Percentiles rank a stretch among this genome's conserved stretches.
Conservation (phyloP, 176 grass and related monocot species). For the Cenchrus americanus region DNA sequence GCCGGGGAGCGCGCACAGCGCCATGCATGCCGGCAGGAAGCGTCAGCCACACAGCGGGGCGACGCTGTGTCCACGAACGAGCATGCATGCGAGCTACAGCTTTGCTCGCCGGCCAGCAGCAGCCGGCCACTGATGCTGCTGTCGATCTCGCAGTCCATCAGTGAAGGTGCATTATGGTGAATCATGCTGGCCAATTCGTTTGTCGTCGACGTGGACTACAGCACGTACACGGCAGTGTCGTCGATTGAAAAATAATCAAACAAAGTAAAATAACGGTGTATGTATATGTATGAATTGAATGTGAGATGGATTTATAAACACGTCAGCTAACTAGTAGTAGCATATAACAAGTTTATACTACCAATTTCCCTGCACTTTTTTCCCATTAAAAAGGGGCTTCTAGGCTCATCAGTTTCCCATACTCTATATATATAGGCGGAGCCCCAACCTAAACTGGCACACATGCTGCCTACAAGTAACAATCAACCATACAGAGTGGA, state of each 20-base stretch:
- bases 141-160: background rate
- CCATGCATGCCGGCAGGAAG: background rate
- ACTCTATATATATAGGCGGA: background rate
- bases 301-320: too few species aligned
- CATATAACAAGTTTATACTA: background rate
- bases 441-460: constrained; percentile 7
- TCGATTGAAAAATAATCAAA: too few species aligned
- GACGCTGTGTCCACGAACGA: background rate
- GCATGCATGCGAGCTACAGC: background rate
- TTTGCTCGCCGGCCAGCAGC: too few species aligned
- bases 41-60: background rate
- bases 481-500: background rate
- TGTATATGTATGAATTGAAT: too few species aligned
- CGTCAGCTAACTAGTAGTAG: too few species aligned
- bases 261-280: too few species aligned
- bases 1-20: background rate
- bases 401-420: background rate
- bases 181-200: background rate
- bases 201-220: background rate
- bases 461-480: constrained; percentile 11
- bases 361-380: background rate
- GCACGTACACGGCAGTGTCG: too few species aligned
- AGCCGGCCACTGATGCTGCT: background rate
- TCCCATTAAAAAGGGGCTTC: background rate
- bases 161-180: background rate